Evolutionary conservation across 2,329 filamentous ascomycete genomes (phyloP), one percentile per base, ranked within the genome.

Genomic region (Trichoderma oligosporum): DNA sequence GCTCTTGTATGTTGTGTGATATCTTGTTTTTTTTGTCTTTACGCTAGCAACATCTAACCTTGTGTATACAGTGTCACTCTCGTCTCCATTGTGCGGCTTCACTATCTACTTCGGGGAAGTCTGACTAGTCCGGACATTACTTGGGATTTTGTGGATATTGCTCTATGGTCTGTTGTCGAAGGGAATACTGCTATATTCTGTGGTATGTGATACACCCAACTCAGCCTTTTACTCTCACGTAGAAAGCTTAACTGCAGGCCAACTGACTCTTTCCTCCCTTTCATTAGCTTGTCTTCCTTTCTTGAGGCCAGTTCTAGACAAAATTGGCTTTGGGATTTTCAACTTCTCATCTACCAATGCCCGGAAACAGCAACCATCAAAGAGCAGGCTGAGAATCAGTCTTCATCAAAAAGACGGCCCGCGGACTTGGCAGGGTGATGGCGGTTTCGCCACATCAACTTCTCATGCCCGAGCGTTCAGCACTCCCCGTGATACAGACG

Each of bases 141-240:
- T 2, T 67, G 65, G 65, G 65, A 66, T 24, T 64, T 65, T 44
- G 49, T 62, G 18, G 29, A 62, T 11, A 55, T 62, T 4, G 56
- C 60, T n/a, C 49, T 67, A 11, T 66, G 63, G 64, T 63, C 62
- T 7, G 61, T 65, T 1, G 41, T 64, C 14, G 66, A 68, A 46
- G 61, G 44, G 8, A 65, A 66, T 33, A 51, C 61, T 11, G 64
- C 60, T 29, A 64, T 68, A 4, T 51, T 67, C 7, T 67, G 65
- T 35, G 64, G 64, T 65, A 60, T 27, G 41, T 12, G n/a, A 18
- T 20, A 4, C 49, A 20, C 36, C 12, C 12, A 18, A 20, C 6
- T 9, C 12, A 16, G 2, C 3, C 20, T 6, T 14, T 5, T n/a
- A 4, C 3, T 7, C 5, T 18, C 33, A 4, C 12, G 24, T 9